Conservation (phyloP, 305 asterid genomes). For the Lippia alba region DNA sequence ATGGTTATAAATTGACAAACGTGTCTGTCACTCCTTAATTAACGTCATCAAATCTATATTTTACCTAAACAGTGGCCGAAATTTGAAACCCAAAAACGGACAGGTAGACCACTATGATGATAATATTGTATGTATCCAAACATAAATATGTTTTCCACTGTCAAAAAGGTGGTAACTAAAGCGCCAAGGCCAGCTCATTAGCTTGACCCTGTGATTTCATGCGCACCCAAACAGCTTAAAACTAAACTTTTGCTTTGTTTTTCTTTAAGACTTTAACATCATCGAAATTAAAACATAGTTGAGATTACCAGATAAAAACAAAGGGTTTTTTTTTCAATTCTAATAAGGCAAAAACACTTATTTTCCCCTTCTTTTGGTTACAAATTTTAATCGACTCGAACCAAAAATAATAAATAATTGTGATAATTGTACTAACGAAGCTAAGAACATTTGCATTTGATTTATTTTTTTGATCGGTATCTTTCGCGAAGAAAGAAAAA, state of each 20-base stretch:
- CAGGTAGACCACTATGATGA: constrained; percentile 15
- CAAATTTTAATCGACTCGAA: no score
- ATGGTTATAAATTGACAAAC: constrained; percentile 1
- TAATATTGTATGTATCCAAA: not conserved
- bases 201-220: constrained; percentile 6
- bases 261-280: not conserved
- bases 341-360: not conserved
- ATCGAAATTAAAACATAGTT: constrained; percentile 1
- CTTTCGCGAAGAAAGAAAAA: no score
- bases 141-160: not conserved
- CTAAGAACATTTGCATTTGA: no score
- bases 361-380: no score
- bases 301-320: not conserved
- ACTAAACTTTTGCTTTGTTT: constrained; percentile 14
- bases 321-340: not conserved
- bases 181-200: constrained; percentile 23
- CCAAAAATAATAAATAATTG: not conserved
- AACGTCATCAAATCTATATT: not conserved
- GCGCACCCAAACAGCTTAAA: not conserved
- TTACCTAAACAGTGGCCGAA: constrained; percentile 7
- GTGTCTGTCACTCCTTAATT: not conserved
- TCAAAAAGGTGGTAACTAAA: not conserved
- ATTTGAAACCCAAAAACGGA: constrained; percentile 9
- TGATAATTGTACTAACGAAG: no score
- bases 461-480: no score